Percentiles rank a stretch among this genome's conserved stretches.
phyloP scores from a whole-genome alignment of 257 asterid species.

The Leonotis leonurus region DNA sequence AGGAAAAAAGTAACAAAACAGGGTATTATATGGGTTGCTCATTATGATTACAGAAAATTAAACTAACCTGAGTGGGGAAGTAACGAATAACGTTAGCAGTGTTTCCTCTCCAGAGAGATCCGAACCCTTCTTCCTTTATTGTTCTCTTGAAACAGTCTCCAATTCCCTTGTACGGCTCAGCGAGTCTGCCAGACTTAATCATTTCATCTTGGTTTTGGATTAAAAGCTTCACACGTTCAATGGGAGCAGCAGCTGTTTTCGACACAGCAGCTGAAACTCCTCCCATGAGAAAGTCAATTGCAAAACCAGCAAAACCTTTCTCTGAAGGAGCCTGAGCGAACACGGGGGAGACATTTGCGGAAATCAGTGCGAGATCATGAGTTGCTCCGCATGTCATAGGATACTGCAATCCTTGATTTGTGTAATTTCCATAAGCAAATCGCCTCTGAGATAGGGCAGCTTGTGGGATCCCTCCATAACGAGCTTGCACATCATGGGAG shows the following conservation, averaged over 20 bases:
- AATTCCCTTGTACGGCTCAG: slow-evolving; percentile 88
- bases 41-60: neutral
- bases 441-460: slow-evolving; percentile 47
- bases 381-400: slow-evolving; percentile 43
- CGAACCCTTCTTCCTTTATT: slow-evolving; percentile 53
- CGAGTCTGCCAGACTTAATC: slow-evolving; percentile 74
- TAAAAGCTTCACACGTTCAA: slow-evolving; percentile 90
- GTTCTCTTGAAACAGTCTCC: slow-evolving; percentile 84
- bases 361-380: slow-evolving; percentile 50
- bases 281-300: slow-evolving; percentile 87
- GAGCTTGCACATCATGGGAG: slow-evolving; percentile 50
- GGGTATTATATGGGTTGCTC: neutral
- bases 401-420: slow-evolving; percentile 49
- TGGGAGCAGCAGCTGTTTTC: slow-evolving; percentile 89
- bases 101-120: slow-evolving; percentile 86
- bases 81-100: slow-evolving; percentile 91
- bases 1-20: neutral
- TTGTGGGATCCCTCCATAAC: slow-evolving; percentile 41
- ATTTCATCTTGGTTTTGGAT: slow-evolving; percentile 92
- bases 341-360: slow-evolving; percentile 78
- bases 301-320: slow-evolving; percentile 67
- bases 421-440: slow-evolving; percentile 52
- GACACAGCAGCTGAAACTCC: slow-evolving; percentile 97
- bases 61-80: slow-evolving; percentile 84
- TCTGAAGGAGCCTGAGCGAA: slow-evolving; percentile 85